These are phyloP conservation scores for Osmanthus fragrans DNA, from an alignment of 257 asterid species.

Conservation along the genomic window DNA sequence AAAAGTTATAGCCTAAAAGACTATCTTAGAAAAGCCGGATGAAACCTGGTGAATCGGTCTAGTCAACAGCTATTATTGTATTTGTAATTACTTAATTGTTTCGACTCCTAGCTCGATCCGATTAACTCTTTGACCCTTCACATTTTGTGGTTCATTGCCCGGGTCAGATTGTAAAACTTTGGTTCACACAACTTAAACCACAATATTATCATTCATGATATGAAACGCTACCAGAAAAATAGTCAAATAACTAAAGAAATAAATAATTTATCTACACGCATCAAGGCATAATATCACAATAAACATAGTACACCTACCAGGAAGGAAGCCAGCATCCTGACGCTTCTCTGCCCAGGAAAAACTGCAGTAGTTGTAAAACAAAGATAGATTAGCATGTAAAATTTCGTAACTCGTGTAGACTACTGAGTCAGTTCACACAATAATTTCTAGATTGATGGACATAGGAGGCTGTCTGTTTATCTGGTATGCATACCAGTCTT, in stretches of 20 bases:
- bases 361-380: conserved; percentile 39
- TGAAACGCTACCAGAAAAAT: neutral
- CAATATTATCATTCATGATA: neutral
- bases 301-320: conserved; percentile 38
- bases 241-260: neutral
- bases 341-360: conserved; percentile 82
- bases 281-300: neutral
- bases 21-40: neutral
- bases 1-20: neutral
- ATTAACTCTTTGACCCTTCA: neutral
- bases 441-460: neutral
- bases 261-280: neutral
- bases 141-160: neutral
- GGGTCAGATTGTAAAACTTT: neutral
- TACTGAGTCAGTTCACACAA: neutral
- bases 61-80: neutral
- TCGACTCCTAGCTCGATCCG: neutral
- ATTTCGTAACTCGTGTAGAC: neutral
- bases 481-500: neutral
- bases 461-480: neutral
- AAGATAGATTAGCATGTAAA: conserved; percentile 18
- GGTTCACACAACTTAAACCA: neutral
- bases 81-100: neutral
- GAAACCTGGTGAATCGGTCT: neutral
- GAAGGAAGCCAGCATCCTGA: conserved; percentile 53